Base-by-base conservation (phyloP, 2,329 filamentous ascomycete genomes). In the Colletotrichum sp. region DNA sequence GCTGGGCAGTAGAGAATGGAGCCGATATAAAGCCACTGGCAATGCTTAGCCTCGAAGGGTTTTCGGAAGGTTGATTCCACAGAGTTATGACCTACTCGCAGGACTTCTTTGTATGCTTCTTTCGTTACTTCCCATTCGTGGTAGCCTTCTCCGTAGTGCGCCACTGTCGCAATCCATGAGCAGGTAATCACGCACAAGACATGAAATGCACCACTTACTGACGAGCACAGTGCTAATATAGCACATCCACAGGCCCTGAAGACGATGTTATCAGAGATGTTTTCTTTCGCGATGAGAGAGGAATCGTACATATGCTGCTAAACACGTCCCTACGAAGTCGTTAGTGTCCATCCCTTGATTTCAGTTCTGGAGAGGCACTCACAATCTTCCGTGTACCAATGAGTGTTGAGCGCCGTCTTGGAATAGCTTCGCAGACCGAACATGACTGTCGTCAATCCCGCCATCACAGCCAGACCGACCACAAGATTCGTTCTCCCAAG, bases 1-100 rank as follows among this genome's bases (percentile, higher is more conserved):
- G 80, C 76, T 27, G 80, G 80, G 9, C 79, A 80, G 75, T 82
- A 83, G 9, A 80, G 15, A 25, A 83, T 74, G 6, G 78, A 77
- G 60, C 79, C 76, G 27, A 78, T 78, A 36, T 82, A 80, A 8
- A 81, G 70, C 80, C 79, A 79, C 80, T 79, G 34, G 2, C 8
- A 67, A 36, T 12, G 55, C 7, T 28, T 7, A 62, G 60, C n/a
- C 27, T 36, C 16, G 43, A 7, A 48, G 18, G 18, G 18, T 12
- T 12, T 5, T 8, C 15, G 5, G 12, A 16, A 48, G 9, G 6
- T 13, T 27, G 5, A 8, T 15, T 5, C 6, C 4, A 2, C 13
- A 34, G 28, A 7, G 1, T 6, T 16, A 3, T 27, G 6, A 18
- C 61, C 39, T 65, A 77, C 77, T 28, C 72, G 75, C 1, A 70